These are phyloP conservation scores for Leishmania tarentolae DNA, from an alignment of 208 protist species.

Conservation along the genomic window DNA sequence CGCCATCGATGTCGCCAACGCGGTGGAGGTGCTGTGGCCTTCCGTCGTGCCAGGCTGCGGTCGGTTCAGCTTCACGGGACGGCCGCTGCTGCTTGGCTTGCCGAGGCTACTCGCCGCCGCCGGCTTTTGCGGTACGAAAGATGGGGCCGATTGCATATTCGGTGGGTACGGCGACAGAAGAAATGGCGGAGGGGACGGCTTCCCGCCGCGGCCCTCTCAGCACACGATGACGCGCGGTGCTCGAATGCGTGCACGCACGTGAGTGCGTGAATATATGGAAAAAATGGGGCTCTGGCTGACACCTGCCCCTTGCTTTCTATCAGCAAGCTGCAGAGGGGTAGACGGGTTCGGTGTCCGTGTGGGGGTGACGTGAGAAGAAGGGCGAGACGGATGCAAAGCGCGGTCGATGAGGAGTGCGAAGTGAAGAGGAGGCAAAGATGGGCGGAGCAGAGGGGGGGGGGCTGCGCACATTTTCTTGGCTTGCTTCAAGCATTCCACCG, in stretches of 20 bases:
- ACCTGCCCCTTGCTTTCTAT: neutral
- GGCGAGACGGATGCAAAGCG: neutral
- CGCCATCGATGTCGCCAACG: neutral
- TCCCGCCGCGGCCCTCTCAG: neutral
- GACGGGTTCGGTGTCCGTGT: neutral
- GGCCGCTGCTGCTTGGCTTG: neutral
- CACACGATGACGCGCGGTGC: neutral
- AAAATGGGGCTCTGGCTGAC: neutral
- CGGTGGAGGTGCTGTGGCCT: neutral
- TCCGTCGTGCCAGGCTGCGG: neutral
- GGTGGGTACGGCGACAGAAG: neutral
- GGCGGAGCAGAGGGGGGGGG: neutral
- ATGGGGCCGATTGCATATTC: neutral
- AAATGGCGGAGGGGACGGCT: neutral
- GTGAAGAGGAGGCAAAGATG: neutral
- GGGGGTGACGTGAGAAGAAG: neutral
- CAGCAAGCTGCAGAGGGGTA: neutral
- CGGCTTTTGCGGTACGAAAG: slow-evolving; percentile 7
- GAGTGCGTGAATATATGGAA: neutral
- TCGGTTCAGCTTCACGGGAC: neutral
- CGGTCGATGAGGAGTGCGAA: neutral
- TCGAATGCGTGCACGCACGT: neutral
- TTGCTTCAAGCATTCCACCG: neutral
- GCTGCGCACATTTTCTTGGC: neutral
- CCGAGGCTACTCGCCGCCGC: neutral